phyloP scores from a whole-genome alignment of 2,329 filamentous ascomycete genomes.

The Calonectria hawksworthii region DNA sequence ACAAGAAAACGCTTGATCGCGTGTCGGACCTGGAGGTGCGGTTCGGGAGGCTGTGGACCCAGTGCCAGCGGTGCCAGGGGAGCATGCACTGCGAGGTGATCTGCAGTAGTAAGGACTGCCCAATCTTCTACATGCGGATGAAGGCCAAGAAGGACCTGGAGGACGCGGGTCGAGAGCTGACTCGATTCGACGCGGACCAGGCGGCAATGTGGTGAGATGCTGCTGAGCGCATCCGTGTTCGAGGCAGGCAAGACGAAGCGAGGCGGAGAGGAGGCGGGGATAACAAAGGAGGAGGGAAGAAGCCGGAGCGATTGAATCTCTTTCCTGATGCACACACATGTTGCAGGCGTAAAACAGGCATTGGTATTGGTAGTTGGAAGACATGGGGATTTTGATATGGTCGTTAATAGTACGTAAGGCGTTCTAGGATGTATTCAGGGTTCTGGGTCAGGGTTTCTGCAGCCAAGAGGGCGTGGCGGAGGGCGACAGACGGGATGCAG shows the following conservation, averaged over 20 bases:
- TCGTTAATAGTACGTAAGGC: slow-evolving; percentile 45
- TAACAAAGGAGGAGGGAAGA: slow-evolving; percentile 30
- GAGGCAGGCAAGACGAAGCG: slow-evolving; percentile 24
- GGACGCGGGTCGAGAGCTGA: slow-evolving; percentile 91
- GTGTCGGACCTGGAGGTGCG: slow-evolving; percentile 93
- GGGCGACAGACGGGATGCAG: slow-evolving; percentile 20
- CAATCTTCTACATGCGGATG: slow-evolving; percentile 99
- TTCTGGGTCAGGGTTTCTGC: slow-evolving; percentile 23
- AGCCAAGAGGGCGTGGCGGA: slow-evolving; percentile 12
- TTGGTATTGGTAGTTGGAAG: slow-evolving; percentile 24
- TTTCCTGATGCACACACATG: not conserved
- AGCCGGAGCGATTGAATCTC: slow-evolving; percentile 10
- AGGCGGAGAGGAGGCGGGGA: slow-evolving; percentile 19
- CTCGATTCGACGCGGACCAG: slow-evolving; percentile 88
- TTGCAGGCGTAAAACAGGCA: slow-evolving; percentile 32
- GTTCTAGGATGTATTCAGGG: slow-evolving; percentile 34
- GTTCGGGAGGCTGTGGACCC: slow-evolving; percentile 95
- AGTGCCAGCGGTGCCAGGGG: slow-evolving; percentile 97
- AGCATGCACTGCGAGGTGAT: slow-evolving; percentile 99
- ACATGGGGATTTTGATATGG: slow-evolving; percentile 32
- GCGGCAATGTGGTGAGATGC: slow-evolving; percentile 70
- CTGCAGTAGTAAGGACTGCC: slow-evolving; percentile 95
- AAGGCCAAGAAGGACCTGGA: slow-evolving; percentile 99
- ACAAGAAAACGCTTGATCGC: slow-evolving; percentile 90
- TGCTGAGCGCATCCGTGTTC: not conserved